Conservation (phyloP, 257 asterid genomes). For the Scutellaria barbata region DNA sequence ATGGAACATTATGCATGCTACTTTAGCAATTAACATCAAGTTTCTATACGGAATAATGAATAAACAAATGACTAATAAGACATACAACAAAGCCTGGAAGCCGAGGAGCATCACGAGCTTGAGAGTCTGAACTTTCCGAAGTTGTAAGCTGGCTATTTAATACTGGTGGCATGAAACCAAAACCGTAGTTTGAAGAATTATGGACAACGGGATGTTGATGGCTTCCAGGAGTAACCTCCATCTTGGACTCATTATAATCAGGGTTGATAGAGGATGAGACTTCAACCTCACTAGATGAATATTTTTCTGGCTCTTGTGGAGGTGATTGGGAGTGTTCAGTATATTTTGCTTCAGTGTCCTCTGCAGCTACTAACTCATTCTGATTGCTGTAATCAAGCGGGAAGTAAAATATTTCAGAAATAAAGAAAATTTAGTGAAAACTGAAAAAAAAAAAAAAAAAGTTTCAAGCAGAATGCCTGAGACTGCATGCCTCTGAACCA, state of each 20-base stretch:
- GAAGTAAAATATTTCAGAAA: conserved; percentile 24
- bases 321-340: conserved; percentile 59
- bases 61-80: conserved; percentile 32
- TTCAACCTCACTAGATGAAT: conserved; percentile 55
- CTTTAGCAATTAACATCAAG: background rate
- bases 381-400: conserved; percentile 55
- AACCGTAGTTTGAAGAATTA: conserved; percentile 60
- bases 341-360: conserved; percentile 51
- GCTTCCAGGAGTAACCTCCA: conserved; percentile 60
- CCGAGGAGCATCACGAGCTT: conserved; percentile 72
- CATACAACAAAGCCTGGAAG: conserved; percentile 74
- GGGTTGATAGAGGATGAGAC: conserved; percentile 55
- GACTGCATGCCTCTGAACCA: conserved; percentile 4
- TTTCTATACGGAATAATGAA: conserved; percentile 19
- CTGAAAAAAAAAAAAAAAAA: background rate
- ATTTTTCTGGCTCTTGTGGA: conserved; percentile 48
- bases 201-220: conserved; percentile 61
- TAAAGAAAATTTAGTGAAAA: conserved; percentile 10
- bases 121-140: conserved; percentile 72
- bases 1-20: conserved; percentile 5
- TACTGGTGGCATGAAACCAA: conserved; percentile 69
- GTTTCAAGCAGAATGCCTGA: conserved; percentile 1
- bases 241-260: conserved; percentile 56
- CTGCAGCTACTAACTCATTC: conserved; percentile 50
- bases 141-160: conserved; percentile 59